A percentile compares a stretch with the other conserved stretches of the same genome.
Evolutionary conservation across 108 stramenopile species (phyloP).

Genomic region (Hondaea fermentalgiana): DNA sequence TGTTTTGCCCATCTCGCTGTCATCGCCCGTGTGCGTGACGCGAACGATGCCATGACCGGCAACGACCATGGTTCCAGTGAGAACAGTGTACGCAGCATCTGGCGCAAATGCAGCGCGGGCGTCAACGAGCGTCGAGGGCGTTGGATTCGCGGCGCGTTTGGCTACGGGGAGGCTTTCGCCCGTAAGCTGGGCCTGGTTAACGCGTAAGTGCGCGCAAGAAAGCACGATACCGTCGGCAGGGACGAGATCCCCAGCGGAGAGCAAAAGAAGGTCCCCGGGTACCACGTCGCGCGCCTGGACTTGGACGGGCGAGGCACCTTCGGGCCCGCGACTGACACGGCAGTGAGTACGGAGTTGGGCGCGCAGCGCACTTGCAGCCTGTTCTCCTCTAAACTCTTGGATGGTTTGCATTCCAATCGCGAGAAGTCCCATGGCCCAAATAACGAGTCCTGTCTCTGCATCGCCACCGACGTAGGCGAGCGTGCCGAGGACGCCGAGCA

Average conservation of each 20-base stretch:
- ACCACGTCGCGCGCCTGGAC: slow-evolving; percentile 76
- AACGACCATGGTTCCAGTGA: slow-evolving; percentile 15
- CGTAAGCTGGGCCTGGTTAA: slow-evolving; percentile 78
- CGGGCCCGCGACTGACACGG: slow-evolving; percentile 56
- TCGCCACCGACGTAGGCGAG: slow-evolving; percentile 72
- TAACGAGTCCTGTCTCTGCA: slow-evolving; percentile 75
- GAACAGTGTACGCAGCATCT: neutral
- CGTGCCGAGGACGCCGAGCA: slow-evolving; percentile 70
- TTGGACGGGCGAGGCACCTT: slow-evolving; percentile 51
- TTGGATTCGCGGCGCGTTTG: slow-evolving; percentile 39
- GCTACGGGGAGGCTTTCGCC: slow-evolving; percentile 75
- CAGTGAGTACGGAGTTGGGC: slow-evolving; percentile 73
- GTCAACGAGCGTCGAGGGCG: neutral
- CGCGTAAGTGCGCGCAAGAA: neutral
- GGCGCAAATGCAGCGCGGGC: neutral
- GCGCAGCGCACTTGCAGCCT: slow-evolving; percentile 66
- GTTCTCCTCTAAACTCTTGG: slow-evolving; percentile 84
- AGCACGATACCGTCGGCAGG: slow-evolving; percentile 83
- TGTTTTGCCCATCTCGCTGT: slow-evolving; percentile 27
- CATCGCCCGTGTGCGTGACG: slow-evolving; percentile 59
- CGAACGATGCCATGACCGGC: slow-evolving; percentile 31
- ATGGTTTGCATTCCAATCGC: slow-evolving; percentile 86
- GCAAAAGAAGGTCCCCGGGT: slow-evolving; percentile 78
- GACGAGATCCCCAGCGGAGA: slow-evolving; percentile 76
- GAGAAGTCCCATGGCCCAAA: slow-evolving; percentile 67